These are phyloP conservation scores for Myriosclerotinia curreyana DNA, from an alignment of 2,329 filamentous ascomycete genomes.

Conservation along the genomic window DNA sequence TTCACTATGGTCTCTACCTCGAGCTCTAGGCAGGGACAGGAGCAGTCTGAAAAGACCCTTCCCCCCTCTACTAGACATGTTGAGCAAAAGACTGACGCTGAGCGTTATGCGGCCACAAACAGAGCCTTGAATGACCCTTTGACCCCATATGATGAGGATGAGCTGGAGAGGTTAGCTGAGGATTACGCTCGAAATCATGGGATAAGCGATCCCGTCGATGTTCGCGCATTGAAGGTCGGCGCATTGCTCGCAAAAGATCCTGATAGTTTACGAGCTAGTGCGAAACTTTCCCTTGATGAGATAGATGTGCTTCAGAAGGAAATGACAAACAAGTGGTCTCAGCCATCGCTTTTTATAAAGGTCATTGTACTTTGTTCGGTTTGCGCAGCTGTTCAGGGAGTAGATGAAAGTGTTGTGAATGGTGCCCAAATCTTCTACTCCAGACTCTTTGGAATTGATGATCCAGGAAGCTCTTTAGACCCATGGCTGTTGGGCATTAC, in stretches of 20 bases:
- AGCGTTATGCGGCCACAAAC: constrained; percentile 2
- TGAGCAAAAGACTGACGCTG: not conserved
- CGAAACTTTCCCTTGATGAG: constrained; percentile 57
- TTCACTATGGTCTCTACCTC: not conserved
- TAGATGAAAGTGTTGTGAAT: constrained; percentile 68
- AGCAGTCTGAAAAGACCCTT: not conserved
- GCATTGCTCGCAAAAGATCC: constrained; percentile 53
- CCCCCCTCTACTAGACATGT: not conserved
- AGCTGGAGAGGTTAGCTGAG: constrained; percentile 36
- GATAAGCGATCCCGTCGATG: constrained; percentile 53
- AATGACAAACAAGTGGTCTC: constrained; percentile 64
- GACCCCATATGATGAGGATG: not conserved
- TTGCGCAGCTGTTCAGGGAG: constrained; percentile 68
- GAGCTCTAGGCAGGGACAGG: not conserved
- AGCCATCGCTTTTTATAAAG: constrained; percentile 49
- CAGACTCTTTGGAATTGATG: constrained; percentile 57
- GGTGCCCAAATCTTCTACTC: constrained; percentile 66
- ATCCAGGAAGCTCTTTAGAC: constrained; percentile 45
- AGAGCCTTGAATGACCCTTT: constrained; percentile 8
- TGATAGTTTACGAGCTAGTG: constrained; percentile 39
- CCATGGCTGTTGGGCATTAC: constrained; percentile 59
- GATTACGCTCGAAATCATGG: constrained; percentile 56
- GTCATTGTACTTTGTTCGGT: constrained; percentile 65
- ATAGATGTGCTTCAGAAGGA: constrained; percentile 57
- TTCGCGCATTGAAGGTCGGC: constrained; percentile 57